Evolutionary conservation across 345 rosid genomes (phyloP), one percentile per base, ranked within the genome.

Genomic region (Brassica carinata): DNA sequence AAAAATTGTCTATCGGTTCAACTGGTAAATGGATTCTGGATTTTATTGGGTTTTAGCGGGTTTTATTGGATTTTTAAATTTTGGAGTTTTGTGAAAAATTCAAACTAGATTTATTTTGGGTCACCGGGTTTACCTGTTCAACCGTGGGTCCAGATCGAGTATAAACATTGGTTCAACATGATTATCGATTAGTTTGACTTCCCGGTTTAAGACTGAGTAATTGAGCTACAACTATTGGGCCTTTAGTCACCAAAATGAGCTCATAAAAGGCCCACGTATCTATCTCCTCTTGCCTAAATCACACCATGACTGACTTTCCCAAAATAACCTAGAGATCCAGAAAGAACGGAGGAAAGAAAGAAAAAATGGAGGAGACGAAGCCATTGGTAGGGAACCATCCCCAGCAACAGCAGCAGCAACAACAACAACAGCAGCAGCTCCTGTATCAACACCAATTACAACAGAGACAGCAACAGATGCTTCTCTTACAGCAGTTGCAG

Each of bases 401-500:
- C 64, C 83, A 75, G 55, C 78, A 72, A 2, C 83, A 79, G 8
- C 77, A 23, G 9, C 75, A 77, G 5, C 77, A 67, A 34, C 45
- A 40, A 5, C 58, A 51, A n/a, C 58, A 53, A 5, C 57, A 69
- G 14, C 61, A 79, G 30, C 77, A 68, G 30, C 48, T 30, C 2
- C 64, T 76, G 9, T 77, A 71, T 34, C 84, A 82, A 82, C 84
- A 82, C n/a, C 80, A 81, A 43, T 5, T 81, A 38, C 80, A 87
- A 38, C 87, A 85, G 18, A 86, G 85, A 8, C 92, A 85, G 1
- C 85, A 80, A 3, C 77, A 77, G 8, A 79, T 84, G 14, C 84
- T 81, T 15, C 83, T 80, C 9, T 80, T 85, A 79, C 84, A 81
- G 1, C 87, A 77, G 8, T 85, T 85, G 8, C 88, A 87, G 5